Evolutionary conservation across 1,139 yeast genomes (phyloP).

Genomic region (Suhomyces panamericanus): DNA sequence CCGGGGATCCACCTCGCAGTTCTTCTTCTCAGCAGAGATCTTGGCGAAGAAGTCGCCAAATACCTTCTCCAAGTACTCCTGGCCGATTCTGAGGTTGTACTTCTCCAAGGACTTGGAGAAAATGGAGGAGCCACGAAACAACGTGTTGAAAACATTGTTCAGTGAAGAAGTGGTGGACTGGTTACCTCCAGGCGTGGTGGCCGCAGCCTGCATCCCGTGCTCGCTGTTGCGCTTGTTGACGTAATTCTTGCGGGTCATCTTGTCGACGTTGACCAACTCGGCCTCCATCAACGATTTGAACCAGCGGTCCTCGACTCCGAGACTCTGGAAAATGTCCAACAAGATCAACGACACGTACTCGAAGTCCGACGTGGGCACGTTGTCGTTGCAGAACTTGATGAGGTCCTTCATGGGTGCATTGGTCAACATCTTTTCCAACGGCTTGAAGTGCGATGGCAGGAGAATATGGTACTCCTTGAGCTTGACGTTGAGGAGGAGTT

Average conservation of each 20-base stretch:
- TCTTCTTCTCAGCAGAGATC: conserved; percentile 50
- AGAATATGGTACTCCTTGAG: conserved; percentile 60
- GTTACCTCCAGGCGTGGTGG: conserved; percentile 1
- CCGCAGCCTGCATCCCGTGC: neutral
- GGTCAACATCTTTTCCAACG: conserved; percentile 58
- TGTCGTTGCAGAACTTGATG: conserved; percentile 46
- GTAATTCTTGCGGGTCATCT: conserved; percentile 44
- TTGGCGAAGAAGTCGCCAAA: conserved; percentile 67
- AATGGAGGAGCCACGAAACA: conserved; percentile 83
- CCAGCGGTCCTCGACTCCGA: conserved; percentile 67
- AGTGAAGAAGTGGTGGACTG: conserved; percentile 18
- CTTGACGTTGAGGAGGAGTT: conserved; percentile 54
- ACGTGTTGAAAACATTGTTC: conserved; percentile 61
- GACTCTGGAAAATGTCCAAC: conserved; percentile 64
- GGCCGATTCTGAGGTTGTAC: conserved; percentile 75
- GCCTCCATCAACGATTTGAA: conserved; percentile 64
- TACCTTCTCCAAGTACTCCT: conserved; percentile 70
- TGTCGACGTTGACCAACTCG: conserved; percentile 57
- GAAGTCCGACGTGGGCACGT: conserved; percentile 47
- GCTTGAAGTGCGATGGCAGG: conserved; percentile 56
- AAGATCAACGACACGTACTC: conserved; percentile 56
- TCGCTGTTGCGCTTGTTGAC: conserved; percentile 25
- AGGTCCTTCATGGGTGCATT: conserved; percentile 54
- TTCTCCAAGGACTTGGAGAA: conserved; percentile 79
- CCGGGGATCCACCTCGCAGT: conserved; percentile 76